phyloP scores from a whole-genome alignment of 306 rosid species.

The Glycine tomentella region DNA sequence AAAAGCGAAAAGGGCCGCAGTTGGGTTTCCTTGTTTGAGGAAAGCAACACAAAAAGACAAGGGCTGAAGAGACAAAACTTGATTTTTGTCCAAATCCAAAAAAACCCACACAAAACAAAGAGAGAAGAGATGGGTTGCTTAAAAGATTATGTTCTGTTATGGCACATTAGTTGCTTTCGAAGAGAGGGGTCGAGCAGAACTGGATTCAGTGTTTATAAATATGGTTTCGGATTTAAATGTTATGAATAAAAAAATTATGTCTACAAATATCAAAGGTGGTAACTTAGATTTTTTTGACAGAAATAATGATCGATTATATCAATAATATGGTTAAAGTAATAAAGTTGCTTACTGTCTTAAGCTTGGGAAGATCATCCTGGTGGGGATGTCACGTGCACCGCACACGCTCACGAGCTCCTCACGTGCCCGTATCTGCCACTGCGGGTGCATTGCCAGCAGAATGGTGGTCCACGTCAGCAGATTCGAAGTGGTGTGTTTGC shows the following conservation, averaged over 20 bases:
- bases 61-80: constrained; percentile 12
- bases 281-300: no score
- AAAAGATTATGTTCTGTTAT: background rate
- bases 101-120: background rate
- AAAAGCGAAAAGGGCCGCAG: background rate
- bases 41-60: constrained; percentile 10
- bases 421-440: constrained; percentile 85
- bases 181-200: no score
- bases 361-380: constrained; percentile 69
- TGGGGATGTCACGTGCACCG: constrained; percentile 81
- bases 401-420: constrained; percentile 73
- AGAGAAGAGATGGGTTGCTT: background rate
- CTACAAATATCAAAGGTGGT: no score
- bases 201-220: no score
- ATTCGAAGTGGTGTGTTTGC: constrained; percentile 89
- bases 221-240: no score
- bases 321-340: no score
- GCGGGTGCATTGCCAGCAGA: constrained; percentile 88
- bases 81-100: constrained; percentile 1
- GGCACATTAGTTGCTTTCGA: no score
- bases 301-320: no score
- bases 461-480: constrained; percentile 90
- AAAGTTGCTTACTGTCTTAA: constrained; percentile 65
- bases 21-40: constrained; percentile 4
- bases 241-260: no score